Percentiles rank a stretch among this genome's conserved stretches.
Conservation (phyloP, 2,329 filamentous ascomycete genomes). For the Apiospora marii region DNA sequence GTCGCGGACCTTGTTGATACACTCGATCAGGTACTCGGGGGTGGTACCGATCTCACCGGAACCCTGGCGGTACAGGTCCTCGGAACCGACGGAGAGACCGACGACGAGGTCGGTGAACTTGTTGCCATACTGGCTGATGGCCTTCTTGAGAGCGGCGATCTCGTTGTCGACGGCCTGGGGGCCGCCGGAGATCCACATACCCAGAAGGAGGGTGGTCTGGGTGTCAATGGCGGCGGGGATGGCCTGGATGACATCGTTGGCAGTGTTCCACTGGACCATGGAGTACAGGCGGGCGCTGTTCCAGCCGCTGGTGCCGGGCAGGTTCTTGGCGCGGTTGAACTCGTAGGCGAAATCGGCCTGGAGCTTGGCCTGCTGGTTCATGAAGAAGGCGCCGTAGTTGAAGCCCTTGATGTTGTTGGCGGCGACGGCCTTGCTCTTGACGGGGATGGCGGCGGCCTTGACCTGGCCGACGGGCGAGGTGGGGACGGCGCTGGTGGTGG, state of each 20-base stretch:
- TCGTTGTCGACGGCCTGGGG: conserved; percentile 53
- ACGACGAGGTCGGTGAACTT: conserved; percentile 54
- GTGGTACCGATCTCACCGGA: conserved; percentile 45
- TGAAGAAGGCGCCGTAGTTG: conserved; percentile 45
- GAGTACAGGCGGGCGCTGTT: conserved; percentile 43
- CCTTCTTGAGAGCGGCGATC: conserved; percentile 57
- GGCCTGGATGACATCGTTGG: conserved; percentile 69
- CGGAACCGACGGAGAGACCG: conserved; percentile 62
- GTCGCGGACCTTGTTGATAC: conserved; percentile 62
- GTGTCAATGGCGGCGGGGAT: conserved; percentile 66
- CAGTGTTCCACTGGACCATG: conserved; percentile 45
- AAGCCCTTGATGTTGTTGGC: conserved; percentile 41
- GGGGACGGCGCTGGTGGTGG: conserved; percentile 26
- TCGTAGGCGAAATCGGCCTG: conserved; percentile 43
- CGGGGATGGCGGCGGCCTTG: not conserved
- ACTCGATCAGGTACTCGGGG: conserved; percentile 60
- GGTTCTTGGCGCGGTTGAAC: conserved; percentile 41
- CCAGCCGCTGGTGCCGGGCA: conserved; percentile 41
- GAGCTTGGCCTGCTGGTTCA: conserved; percentile 42
- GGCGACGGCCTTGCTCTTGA: conserved; percentile 30
- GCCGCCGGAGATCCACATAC: conserved; percentile 55
- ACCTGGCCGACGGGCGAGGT: conserved; percentile 30
- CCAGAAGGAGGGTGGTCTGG: conserved; percentile 58
- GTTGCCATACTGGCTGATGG: conserved; percentile 54
- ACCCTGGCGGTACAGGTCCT: conserved; percentile 61